These are phyloP conservation scores for Paramyrothecium roridum DNA, from an alignment of 2,329 filamentous ascomycete species.

Conservation along the genomic window DNA sequence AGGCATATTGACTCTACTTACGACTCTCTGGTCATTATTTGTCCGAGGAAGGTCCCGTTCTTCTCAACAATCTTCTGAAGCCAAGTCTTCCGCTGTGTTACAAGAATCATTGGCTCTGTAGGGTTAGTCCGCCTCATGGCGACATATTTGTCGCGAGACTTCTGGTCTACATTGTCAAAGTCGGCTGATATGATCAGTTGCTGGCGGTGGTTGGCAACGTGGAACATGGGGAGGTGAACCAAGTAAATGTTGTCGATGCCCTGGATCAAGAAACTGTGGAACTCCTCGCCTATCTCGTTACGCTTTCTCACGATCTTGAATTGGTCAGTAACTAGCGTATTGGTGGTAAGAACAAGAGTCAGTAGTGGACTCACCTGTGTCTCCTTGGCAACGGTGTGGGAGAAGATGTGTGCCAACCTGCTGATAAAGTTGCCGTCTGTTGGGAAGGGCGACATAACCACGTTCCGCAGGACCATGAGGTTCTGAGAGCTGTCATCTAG, in stretches of 20 bases:
- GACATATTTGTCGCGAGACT: constrained; percentile 13
- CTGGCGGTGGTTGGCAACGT: constrained; percentile 34
- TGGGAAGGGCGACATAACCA: constrained; percentile 44
- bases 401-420: constrained; percentile 28
- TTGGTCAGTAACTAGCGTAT: neutral
- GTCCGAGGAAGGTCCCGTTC: constrained; percentile 17
- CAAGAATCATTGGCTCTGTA: constrained; percentile 20
- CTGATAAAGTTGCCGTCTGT: constrained; percentile 35
- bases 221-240: constrained; percentile 31
- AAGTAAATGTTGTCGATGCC: constrained; percentile 29
- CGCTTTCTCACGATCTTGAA: constrained; percentile 24
- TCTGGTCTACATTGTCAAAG: constrained; percentile 3
- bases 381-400: constrained; percentile 24
- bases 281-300: constrained; percentile 28
- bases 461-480: constrained; percentile 42
- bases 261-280: constrained; percentile 34
- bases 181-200: constrained; percentile 29
- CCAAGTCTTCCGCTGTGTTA: constrained; percentile 18
- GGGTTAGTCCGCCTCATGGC: constrained; percentile 19
- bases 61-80: constrained; percentile 16
- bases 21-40: constrained; percentile 24
- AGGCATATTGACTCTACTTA: constrained; percentile 9
- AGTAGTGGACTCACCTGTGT: constrained; percentile 1
- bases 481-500: constrained; percentile 27
- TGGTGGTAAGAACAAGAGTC: neutral